Conservation (phyloP, 345 rosid genomes). For the Cardamine chenopodiifolia region DNA sequence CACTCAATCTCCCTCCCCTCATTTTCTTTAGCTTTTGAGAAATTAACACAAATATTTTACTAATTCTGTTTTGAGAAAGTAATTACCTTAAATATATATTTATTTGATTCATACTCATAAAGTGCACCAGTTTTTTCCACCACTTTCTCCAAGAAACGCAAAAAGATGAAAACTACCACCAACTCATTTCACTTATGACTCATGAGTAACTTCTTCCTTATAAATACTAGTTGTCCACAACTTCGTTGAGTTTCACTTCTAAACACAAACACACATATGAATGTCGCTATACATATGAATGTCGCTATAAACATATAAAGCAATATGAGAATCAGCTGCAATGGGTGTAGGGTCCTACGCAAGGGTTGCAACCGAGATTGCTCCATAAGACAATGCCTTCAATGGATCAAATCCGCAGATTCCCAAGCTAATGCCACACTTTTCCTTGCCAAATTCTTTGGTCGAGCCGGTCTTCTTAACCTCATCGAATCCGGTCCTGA, state of each 20-base stretch:
- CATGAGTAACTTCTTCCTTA: slow-evolving; percentile 39
- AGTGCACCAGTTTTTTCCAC: slow-evolving; percentile 38
- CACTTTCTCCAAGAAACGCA: slow-evolving; percentile 46
- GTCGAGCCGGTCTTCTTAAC: slow-evolving; percentile 75
- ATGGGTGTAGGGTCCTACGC: slow-evolving; percentile 70
- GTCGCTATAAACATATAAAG: not conserved
- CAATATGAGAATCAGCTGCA: slow-evolving; percentile 63
- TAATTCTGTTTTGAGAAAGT: slow-evolving; percentile 12
- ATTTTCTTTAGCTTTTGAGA: slow-evolving; percentile 25
- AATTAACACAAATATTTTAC: slow-evolving; percentile 1
- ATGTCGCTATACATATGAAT: not conserved
- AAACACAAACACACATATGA: slow-evolving; percentile 23
- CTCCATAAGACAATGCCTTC: slow-evolving; percentile 67
- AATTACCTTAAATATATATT: not conserved
- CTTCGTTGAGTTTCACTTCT: slow-evolving; percentile 19
- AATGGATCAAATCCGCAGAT: slow-evolving; percentile 67
- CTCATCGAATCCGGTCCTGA: slow-evolving; percentile 67
- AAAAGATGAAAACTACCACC: slow-evolving; percentile 19
- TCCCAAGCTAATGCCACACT: slow-evolving; percentile 77
- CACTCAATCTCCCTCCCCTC: slow-evolving; percentile 43
- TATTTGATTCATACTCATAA: slow-evolving; percentile 5
- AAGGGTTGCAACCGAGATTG: slow-evolving; percentile 71
- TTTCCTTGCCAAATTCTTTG: slow-evolving; percentile 73
- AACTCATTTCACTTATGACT: slow-evolving; percentile 27
- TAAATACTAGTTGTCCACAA: slow-evolving; percentile 26